A percentile compares a stretch with the other conserved stretches of the same genome.
phyloP scores from a whole-genome alignment of 2,329 filamentous ascomycete genomes.

The Calonectria hawksworthii region DNA sequence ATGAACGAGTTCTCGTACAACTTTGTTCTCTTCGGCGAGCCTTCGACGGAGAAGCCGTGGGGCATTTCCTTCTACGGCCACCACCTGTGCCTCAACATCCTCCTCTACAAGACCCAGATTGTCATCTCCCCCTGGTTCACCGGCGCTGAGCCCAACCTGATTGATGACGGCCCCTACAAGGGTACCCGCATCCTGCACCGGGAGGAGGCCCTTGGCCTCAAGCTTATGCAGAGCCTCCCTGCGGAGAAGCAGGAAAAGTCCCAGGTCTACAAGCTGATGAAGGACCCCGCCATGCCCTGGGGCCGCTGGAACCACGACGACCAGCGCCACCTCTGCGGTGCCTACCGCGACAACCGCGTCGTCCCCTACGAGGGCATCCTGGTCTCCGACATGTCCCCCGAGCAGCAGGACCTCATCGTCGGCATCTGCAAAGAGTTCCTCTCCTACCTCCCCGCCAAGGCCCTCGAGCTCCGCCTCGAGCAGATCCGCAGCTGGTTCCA shows the following conservation, averaged over 20 bases:
- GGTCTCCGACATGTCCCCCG: conserved; percentile 61
- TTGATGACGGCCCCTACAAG: conserved; percentile 73
- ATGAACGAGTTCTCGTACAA: conserved; percentile 86
- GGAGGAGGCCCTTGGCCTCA: conserved; percentile 75
- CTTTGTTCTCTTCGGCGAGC: conserved; percentile 77
- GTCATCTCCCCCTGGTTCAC: conserved; percentile 83
- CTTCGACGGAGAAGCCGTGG: conserved; percentile 72
- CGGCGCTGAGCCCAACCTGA: conserved; percentile 83
- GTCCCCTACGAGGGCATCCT: conserved; percentile 80
- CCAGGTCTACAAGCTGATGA: conserved; percentile 71
- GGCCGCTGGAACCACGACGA: conserved; percentile 86
- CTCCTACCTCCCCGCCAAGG: conserved; percentile 73
- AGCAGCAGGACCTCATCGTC: conserved; percentile 68
- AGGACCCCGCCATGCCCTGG: conserved; percentile 75
- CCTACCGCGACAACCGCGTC: conserved; percentile 82
- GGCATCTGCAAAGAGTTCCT: conserved; percentile 75
- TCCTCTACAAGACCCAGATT: conserved; percentile 75
- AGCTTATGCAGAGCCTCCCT: conserved; percentile 76
- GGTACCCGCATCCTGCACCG: conserved; percentile 76
- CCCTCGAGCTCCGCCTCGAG: conserved; percentile 67
- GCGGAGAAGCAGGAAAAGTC: conserved; percentile 62
- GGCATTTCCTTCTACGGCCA: conserved; percentile 84
- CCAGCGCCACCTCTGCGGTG: conserved; percentile 83
- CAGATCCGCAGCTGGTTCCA: conserved; percentile 68
- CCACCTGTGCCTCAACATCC: conserved; percentile 80